A percentile compares a stretch with the other conserved stretches of the same genome.
Conservation (phyloP, 306 rosid genomes). For the Malus orientalis region DNA sequence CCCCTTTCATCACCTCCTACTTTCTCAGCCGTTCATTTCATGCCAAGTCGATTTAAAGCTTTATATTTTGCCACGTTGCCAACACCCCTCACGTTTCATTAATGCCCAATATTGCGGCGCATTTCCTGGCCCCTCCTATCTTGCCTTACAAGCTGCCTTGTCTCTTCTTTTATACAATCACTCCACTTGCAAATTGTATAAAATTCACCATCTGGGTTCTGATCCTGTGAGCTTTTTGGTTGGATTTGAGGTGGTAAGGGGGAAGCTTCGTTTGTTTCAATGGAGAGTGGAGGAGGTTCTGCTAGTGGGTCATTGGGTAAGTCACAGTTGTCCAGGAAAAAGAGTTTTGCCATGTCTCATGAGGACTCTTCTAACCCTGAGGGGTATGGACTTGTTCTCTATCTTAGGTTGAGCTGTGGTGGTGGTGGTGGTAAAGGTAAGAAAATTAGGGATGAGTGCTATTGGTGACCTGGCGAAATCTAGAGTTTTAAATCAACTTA, state of each 20-base stretch:
- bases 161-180: not conserved
- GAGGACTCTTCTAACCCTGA: conserved; percentile 78
- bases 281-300: conserved; percentile 27
- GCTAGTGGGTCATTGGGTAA: conserved; percentile 42
- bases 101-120: too few species aligned
- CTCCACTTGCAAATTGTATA: not conserved
- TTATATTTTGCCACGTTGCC: too few species aligned
- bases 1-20: too few species aligned
- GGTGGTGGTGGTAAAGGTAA: conserved; percentile 16
- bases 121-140: too few species aligned
- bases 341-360: conserved; percentile 59
- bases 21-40: too few species aligned
- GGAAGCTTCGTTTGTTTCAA: not conserved
- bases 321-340: conserved; percentile 61
- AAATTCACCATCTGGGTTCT: not conserved
- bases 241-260: not conserved
- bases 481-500: too few species aligned
- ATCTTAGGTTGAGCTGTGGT: conserved; percentile 55
- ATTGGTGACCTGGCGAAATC: too few species aligned
- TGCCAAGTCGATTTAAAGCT: too few species aligned
- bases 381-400: conserved; percentile 73
- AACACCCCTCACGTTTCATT: too few species aligned
- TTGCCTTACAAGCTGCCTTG: not conserved
- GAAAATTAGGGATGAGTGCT: too few species aligned
- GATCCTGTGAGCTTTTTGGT: not conserved